Evolutionary conservation across 306 rosid species (phyloP).

Genomic region (Mimosa bimucronata): DNA sequence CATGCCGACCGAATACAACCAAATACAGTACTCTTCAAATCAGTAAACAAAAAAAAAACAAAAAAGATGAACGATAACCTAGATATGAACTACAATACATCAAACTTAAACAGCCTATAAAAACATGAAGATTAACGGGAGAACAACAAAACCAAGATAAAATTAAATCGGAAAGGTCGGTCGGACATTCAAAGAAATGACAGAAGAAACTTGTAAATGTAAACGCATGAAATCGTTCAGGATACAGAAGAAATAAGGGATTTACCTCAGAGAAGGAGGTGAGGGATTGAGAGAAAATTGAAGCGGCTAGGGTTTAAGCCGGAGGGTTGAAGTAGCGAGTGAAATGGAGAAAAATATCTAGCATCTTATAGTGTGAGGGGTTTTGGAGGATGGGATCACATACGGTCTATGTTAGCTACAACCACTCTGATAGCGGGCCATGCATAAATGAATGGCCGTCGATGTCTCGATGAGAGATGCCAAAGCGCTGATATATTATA

Average conservation of each 20-base stretch:
- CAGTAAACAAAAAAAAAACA: not conserved
- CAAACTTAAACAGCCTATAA: not conserved
- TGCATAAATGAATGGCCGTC: not conserved
- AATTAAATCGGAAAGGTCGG: not conserved
- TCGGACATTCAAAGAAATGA: not conserved
- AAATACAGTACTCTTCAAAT: not conserved
- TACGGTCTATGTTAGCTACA: constrained; percentile 18
- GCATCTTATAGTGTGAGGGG: constrained; percentile 9
- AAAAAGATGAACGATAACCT: not conserved
- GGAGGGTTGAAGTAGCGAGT: not conserved
- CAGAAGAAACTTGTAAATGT: no score
- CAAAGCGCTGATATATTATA: no score
- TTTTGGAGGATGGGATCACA: not conserved
- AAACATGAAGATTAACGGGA: not conserved
- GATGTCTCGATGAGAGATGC: not conserved
- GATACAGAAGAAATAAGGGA: not conserved
- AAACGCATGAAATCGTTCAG: not conserved
- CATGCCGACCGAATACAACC: not conserved
- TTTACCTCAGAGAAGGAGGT: constrained; percentile 37
- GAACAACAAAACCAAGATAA: not conserved
- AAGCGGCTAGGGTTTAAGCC: constrained; percentile 78
- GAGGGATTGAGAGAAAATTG: not conserved
- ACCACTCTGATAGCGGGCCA: not conserved
- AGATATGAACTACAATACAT: not conserved
- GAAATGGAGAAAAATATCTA: not conserved